phyloP scores from a whole-genome alignment of 2,329 filamentous ascomycete species.

The Neodidymelliopsis sp. region DNA sequence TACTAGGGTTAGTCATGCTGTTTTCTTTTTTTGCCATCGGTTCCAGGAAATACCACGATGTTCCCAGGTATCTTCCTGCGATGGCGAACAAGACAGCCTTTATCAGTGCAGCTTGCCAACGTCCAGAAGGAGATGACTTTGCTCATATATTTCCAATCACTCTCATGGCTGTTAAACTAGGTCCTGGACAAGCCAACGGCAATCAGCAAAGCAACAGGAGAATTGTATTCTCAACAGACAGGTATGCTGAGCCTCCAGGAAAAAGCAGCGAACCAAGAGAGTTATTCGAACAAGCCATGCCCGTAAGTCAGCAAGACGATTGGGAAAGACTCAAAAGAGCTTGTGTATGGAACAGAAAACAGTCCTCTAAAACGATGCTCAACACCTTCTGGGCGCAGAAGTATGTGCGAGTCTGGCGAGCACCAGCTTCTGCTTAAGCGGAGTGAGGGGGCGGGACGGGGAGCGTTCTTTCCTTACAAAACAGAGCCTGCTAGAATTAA shows the following conservation, averaged over 20 bases:
- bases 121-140: conserved; percentile 1
- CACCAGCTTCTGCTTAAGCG: no score
- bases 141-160: conserved; percentile 1
- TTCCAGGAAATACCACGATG: conserved; percentile 1
- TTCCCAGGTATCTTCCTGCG: conserved; percentile 5
- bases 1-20: neutral
- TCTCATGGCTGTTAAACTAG: conserved; percentile 6
- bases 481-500: no score
- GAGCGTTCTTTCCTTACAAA: no score
- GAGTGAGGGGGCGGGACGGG: no score
- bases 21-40: conserved; percentile 1
- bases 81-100: conserved; percentile 9
- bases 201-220: no score
- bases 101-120: conserved; percentile 15
- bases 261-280: neutral
- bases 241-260: neutral
- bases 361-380: no score
- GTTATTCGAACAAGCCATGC: neutral
- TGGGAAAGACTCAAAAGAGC: neutral
- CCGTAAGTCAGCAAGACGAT: neutral
- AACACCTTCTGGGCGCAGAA: no score
- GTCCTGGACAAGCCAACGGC: no score
- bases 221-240: neutral
- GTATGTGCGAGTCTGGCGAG: no score
- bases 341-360: no score